Conservation (phyloP, 2,329 filamentous ascomycete genomes). For the Arthrobotrys sphaeroides region DNA sequence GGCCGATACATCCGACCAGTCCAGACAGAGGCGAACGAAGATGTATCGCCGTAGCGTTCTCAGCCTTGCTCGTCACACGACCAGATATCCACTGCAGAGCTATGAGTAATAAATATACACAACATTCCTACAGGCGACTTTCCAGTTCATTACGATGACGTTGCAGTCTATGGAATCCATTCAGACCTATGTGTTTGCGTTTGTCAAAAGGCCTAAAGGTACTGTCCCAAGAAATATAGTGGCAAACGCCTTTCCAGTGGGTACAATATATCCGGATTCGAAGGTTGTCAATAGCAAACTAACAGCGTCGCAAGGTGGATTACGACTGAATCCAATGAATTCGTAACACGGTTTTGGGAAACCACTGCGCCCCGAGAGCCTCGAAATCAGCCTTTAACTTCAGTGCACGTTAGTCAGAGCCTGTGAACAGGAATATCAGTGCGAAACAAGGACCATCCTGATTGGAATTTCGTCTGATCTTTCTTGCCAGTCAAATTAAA, state of each 20-base stretch:
- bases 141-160: conserved; percentile 22
- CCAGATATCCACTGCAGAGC: not conserved
- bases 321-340: conserved; percentile 32
- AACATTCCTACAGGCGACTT: no score
- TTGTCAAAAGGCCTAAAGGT: not conserved
- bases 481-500: conserved; percentile 28
- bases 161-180: not conserved
- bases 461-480: conserved; percentile 50
- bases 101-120: not conserved
- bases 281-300: conserved; percentile 10
- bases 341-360: conserved; percentile 24
- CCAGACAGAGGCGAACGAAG: not conserved
- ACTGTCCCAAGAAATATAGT: not conserved
- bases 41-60: not conserved
- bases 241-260: not conserved
- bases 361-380: conserved; percentile 13
- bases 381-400: conserved; percentile 30
- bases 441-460: conserved; percentile 45
- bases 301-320: conserved; percentile 26
- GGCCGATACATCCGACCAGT: conserved; percentile 9
- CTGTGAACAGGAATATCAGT: conserved; percentile 31
- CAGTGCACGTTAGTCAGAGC: conserved; percentile 23
- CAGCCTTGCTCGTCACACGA: not conserved
- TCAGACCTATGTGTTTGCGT: not conserved
- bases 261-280: not conserved